Percentiles rank a stretch among this genome's conserved stretches.
Conservation (phyloP, 2,329 filamentous ascomycete species). For the Sporothrix globosa region DNA sequence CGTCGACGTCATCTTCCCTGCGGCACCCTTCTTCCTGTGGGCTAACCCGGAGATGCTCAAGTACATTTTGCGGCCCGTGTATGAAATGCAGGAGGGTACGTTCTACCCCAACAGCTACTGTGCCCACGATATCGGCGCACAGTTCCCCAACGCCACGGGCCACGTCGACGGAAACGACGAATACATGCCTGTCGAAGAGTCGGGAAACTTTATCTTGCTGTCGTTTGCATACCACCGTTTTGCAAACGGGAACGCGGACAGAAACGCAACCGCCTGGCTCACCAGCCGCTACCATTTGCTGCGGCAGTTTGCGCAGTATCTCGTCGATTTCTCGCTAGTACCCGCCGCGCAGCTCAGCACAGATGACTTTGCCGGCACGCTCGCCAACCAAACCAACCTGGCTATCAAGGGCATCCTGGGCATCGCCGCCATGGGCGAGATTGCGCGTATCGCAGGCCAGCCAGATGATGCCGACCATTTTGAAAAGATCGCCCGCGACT, state of each 20-base stretch:
- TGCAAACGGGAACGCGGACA: slow-evolving; percentile 40
- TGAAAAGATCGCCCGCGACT: slow-evolving; percentile 8
- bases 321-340: slow-evolving; percentile 69
- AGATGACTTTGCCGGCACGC: slow-evolving; percentile 75
- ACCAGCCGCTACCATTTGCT: slow-evolving; percentile 62
- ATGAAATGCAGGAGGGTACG: slow-evolving; percentile 80
- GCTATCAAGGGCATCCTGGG: slow-evolving; percentile 77
- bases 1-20: slow-evolving; percentile 84
- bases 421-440: slow-evolving; percentile 69
- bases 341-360: slow-evolving; percentile 72
- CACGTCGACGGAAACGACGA: slow-evolving; percentile 70
- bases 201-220: slow-evolving; percentile 78
- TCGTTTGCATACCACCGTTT: slow-evolving; percentile 58
- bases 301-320: slow-evolving; percentile 71
- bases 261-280: slow-evolving; percentile 56
- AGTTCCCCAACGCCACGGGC: slow-evolving; percentile 77
- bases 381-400: slow-evolving; percentile 74
- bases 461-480: slow-evolving; percentile 41
- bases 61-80: slow-evolving; percentile 75
- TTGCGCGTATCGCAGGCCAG: slow-evolving; percentile 62
- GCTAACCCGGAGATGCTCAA: slow-evolving; percentile 80
- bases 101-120: slow-evolving; percentile 83
- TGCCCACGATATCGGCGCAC: slow-evolving; percentile 74
- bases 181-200: slow-evolving; percentile 76
- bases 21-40: slow-evolving; percentile 85